phyloP scores from a whole-genome alignment of 768 basidiomycete genomes.

The Sutorius australiensis region DNA sequence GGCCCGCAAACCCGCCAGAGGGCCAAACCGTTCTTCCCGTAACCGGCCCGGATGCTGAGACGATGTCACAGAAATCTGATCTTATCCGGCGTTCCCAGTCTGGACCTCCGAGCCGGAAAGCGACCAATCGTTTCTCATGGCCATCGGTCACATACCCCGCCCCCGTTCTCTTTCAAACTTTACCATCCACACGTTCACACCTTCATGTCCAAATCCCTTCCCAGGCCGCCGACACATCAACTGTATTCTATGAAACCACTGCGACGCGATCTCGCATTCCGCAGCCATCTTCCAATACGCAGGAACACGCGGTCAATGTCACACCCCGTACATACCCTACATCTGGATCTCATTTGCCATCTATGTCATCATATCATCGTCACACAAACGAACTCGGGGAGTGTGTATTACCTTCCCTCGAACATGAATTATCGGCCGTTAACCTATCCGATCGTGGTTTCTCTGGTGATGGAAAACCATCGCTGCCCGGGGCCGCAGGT shows the following conservation, averaged over 20 bases:
- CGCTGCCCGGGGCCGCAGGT: not conserved
- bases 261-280: conserved; percentile 31
- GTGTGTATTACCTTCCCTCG: conserved; percentile 15
- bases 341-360: conserved; percentile 32
- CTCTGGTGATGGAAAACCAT: conserved; percentile 4
- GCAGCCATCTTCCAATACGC: conserved; percentile 15
- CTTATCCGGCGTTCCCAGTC: conserved; percentile 42
- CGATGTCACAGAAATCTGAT: conserved; percentile 35
- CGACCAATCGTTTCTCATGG: conserved; percentile 36
- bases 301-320: conserved; percentile 23
- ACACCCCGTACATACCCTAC: conserved; percentile 26
- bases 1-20: conserved; percentile 7
- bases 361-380: conserved; percentile 32
- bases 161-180: conserved; percentile 49
- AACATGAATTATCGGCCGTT: conserved; percentile 20
- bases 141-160: conserved; percentile 43
- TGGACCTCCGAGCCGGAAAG: conserved; percentile 37
- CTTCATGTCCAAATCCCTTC: conserved; percentile 29
- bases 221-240: conserved; percentile 41
- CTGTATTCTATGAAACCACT: conserved; percentile 67
- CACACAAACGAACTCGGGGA: conserved; percentile 15
- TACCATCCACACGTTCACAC: conserved; percentile 27
- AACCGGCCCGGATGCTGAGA: conserved; percentile 5
- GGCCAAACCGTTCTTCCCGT: not conserved
- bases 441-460: conserved; percentile 17